Percentiles rank a stretch among this genome's conserved stretches.
Conservation (phyloP, 257 asterid genomes). For the Lithospermum erythrorhizon region DNA sequence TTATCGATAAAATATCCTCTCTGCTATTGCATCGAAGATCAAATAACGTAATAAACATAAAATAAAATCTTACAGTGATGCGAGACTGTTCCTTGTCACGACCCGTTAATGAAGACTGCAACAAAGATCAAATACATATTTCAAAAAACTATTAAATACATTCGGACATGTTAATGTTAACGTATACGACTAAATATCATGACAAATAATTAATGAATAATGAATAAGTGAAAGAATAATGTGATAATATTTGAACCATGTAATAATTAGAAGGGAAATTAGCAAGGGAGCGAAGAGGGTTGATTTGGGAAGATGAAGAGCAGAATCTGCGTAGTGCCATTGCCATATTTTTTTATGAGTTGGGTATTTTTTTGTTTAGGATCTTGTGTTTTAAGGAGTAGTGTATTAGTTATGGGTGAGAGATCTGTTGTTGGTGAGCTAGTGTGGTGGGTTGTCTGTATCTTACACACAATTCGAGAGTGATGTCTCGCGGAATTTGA, state of each 20-base stretch:
- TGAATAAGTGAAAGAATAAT: background rate
- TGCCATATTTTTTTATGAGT: constrained; percentile 15
- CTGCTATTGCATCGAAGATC: background rate
- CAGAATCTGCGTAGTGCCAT: constrained; percentile 64
- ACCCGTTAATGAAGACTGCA: constrained; percentile 53
- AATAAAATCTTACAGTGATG: constrained; percentile 34
- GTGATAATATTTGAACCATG: constrained; percentile 28
- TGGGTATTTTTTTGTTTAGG: background rate
- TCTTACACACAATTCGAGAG: no score
- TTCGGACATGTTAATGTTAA: no score
- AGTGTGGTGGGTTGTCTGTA: no score
- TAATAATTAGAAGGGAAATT: constrained; percentile 17
- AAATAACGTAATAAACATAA: background rate
- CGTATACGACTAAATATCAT: no score
- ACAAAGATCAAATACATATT: constrained; percentile 1
- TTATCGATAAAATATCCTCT: no score
- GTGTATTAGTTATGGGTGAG: no score
- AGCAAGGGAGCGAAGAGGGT: constrained; percentile 15
- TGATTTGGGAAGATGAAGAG: constrained; percentile 23
- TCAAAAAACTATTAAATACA: background rate
- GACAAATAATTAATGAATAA: background rate
- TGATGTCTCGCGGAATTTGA: no score
- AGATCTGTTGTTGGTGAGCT: no score
- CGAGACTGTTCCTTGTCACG: constrained; percentile 39
- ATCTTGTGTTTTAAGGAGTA: background rate